Base-by-base conservation (phyloP, 495 filamentous ascomycete genomes). In the Neohortaea acidophila region DNA sequence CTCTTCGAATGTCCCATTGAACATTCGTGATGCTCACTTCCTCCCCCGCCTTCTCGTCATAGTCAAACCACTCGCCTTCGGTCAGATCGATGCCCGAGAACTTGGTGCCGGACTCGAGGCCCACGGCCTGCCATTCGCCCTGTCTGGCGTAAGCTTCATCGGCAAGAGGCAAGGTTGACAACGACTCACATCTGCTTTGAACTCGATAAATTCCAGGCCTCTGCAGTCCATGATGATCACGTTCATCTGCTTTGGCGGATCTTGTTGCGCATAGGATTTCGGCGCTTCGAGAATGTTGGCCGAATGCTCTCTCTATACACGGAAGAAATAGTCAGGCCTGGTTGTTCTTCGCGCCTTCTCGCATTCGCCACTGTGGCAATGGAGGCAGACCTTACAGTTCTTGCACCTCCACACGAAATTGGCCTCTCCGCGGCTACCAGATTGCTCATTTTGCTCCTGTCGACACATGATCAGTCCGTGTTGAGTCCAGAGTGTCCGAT, bases 341-440 rank as follows among this genome's bases (percentile, higher is more conserved):
- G n/a, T n/a, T n/a, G 8, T 18, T 22, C 8, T 18, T 6, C 4
- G 28, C 26, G 20, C 19, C 3, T 34, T 21, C 1, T 13, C n/a
- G 20, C 5, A 43, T 15, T 6, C 2, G 1, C 20, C 15, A 21
- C 4, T 17, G 12, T 44, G 26, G 18, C 13, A 36, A n/a, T n/a
- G 35, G 25, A 2, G 14, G 15, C 43, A 15, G 39, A 57, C 53
- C 51, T 58, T 57, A 51, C 65, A 97, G 47, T 82, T 78, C 57
- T 84, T 92, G 68, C 89, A 97, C 54, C 74, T 81, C 87, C 87
- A 96, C 32, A 97, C 89, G 56, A 97, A 94, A 60, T 94, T 94
- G 7, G 89, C 91, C 59, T 96, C 86, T 31, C 89, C 89, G 33
- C 81, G 72, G 59, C 84, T 91, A 12, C 84, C 84, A 39, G 81